Conservation (phyloP, 2,329 filamentous ascomycete species). For the Scedosporium minutisporum region DNA sequence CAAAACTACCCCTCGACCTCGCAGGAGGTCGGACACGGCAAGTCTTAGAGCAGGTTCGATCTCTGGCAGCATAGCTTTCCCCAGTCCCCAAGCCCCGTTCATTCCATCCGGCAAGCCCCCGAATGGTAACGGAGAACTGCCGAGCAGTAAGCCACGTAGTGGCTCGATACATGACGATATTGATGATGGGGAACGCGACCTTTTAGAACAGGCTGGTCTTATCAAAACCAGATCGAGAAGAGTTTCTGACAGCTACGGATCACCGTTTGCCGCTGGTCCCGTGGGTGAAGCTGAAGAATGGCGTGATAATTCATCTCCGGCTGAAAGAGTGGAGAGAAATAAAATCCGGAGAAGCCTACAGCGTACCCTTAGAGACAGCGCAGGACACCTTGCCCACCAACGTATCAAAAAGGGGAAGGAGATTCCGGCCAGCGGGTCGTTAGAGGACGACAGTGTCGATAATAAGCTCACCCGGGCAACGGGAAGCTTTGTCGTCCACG, state of each 20-base stretch:
- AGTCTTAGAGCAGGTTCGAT: background rate
- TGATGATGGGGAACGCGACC: constrained; percentile 58
- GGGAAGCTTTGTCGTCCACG: constrained; percentile 90
- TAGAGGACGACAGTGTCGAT: constrained; percentile 36
- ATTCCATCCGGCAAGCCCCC: background rate
- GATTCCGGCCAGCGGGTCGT: constrained; percentile 11
- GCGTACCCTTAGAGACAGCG: constrained; percentile 77
- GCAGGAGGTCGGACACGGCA: constrained; percentile 2
- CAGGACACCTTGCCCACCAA: constrained; percentile 54
- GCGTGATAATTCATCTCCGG: background rate
- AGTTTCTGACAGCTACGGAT: constrained; percentile 14
- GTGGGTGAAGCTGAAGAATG: background rate
- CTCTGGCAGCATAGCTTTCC: background rate
- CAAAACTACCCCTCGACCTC: background rate
- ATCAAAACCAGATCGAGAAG: constrained; percentile 31
- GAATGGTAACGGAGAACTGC: constrained; percentile 15
- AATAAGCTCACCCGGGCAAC: constrained; percentile 69
- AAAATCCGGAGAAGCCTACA: constrained; percentile 81
- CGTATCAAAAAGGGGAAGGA: constrained; percentile 72
- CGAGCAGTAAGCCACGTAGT: background rate
- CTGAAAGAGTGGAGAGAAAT: constrained; percentile 45
- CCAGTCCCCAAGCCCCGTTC: background rate
- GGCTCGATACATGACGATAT: constrained; percentile 30
- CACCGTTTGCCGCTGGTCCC: background rate
- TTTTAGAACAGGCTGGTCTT: constrained; percentile 59